These are phyloP conservation scores for Eragrostis nindensis DNA, from an alignment of 176 grass and related monocot species.

Conservation along the genomic window DNA sequence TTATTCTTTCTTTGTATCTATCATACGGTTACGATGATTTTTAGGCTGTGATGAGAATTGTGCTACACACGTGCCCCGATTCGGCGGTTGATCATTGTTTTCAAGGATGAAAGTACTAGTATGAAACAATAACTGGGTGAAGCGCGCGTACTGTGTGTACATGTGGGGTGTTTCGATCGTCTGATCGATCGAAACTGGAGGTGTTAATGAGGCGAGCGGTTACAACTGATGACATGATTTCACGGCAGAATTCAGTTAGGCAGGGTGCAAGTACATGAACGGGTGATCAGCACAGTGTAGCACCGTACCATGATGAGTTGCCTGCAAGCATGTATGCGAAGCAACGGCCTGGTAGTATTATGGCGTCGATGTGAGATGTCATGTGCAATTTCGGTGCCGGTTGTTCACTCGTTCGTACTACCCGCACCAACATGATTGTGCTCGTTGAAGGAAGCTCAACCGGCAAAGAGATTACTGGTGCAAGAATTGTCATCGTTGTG, in stretches of 20 bases:
- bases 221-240: background rate
- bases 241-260: constrained; percentile 3
- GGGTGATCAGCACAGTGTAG: background rate
- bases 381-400: background rate
- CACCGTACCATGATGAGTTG: background rate
- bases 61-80: background rate
- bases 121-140: constrained; percentile 24
- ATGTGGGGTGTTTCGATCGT: background rate
- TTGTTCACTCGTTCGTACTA: background rate
- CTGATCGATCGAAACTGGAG: background rate
- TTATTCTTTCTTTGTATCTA: constrained; percentile 36
- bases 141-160: background rate
- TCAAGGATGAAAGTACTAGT: no score
- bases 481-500: background rate
- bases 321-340: background rate
- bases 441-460: background rate
- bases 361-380: background rate
- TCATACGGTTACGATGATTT: constrained; percentile 14
- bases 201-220: background rate
- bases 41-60: background rate
- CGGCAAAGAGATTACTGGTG: background rate
- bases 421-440: background rate
- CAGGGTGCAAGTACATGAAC: background rate
- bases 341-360: background rate
- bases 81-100: constrained; percentile 35